Conservation (phyloP, 2,329 filamentous ascomycete species). For the Geosmithia morbida region DNA sequence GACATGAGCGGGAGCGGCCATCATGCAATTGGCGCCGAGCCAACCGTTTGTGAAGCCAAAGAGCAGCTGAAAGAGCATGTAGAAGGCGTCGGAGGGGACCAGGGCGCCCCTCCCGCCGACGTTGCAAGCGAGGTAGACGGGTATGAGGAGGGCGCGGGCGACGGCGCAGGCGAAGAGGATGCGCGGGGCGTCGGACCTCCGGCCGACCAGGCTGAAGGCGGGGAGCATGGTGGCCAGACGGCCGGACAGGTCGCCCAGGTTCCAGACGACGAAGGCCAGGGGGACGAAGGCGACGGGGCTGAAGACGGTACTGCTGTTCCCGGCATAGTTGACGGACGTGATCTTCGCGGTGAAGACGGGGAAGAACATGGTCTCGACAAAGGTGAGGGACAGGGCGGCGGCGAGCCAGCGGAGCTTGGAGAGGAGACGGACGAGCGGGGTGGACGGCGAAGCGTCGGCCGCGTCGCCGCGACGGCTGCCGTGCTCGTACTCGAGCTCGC, state of each 20-base stretch:
- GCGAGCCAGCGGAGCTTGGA: constrained; percentile 68
- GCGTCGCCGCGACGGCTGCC: constrained; percentile 7
- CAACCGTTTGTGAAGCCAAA: constrained; percentile 84
- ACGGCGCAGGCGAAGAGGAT: constrained; percentile 55
- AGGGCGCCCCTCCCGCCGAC: constrained; percentile 60
- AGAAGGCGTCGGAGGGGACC: constrained; percentile 74
- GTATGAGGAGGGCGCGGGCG: constrained; percentile 56
- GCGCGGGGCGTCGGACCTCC: constrained; percentile 44
- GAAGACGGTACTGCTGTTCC: constrained; percentile 35
- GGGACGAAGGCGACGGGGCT: constrained; percentile 73
- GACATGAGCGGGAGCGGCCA: constrained; percentile 73
- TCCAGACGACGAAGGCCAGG: constrained; percentile 86
- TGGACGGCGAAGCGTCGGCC: constrained; percentile 7
- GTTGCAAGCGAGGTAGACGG: constrained; percentile 84
- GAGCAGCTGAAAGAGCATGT: constrained; percentile 68
- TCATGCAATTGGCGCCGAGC: constrained; percentile 80
- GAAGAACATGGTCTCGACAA: constrained; percentile 82
- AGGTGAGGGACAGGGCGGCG: constrained; percentile 65
- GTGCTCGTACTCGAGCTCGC: constrained; percentile 19
- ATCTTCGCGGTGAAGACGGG: constrained; percentile 74
- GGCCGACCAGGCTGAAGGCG: constrained; percentile 24
- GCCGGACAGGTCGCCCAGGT: constrained; percentile 70
- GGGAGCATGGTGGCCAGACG: constrained; percentile 51
- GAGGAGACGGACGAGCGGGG: constrained; percentile 50
- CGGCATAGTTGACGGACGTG: constrained; percentile 21